Evolutionary conservation across 2,329 filamentous ascomycete species (phyloP).

Genomic region (Alternaria dauci): DNA sequence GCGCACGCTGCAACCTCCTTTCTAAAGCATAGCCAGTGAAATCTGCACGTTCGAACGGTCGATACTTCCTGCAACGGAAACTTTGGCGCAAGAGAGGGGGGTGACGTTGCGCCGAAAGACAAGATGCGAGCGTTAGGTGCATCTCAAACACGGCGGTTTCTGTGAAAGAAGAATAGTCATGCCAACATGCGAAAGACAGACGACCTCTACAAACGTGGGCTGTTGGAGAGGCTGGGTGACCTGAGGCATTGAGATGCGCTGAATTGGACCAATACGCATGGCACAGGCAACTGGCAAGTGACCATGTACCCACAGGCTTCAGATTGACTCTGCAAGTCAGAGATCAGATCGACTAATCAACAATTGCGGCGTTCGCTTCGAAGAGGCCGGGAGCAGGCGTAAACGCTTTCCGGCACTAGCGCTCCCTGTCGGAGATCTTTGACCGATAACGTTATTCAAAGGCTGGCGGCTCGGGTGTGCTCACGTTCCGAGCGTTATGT

Average conservation of each 20-base stretch:
- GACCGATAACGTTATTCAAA: not conserved
- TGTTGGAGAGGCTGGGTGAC: not conserved
- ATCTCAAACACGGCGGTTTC: not conserved
- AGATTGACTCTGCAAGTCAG: not conserved
- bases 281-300: not conserved
- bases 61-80: not conserved
- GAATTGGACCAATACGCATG: not conserved
- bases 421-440: not conserved
- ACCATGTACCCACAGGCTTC: not conserved
- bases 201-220: not conserved
- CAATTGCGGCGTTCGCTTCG: not conserved
- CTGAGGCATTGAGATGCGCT: not conserved
- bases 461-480: conserved; percentile 1
- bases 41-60: not conserved
- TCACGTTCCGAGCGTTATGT: not conserved
- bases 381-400: not conserved
- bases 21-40: not conserved
- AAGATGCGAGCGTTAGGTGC: not conserved
- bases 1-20: not conserved
- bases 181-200: not conserved
- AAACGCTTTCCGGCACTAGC: conserved; percentile 33
- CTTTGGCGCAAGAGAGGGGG: not conserved
- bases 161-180: not conserved
- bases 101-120: rapidly evolving
- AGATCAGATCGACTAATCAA: rapidly evolving